Conservation (phyloP, 495 filamentous ascomycete species). For the Hypoxylon fragiforme region DNA sequence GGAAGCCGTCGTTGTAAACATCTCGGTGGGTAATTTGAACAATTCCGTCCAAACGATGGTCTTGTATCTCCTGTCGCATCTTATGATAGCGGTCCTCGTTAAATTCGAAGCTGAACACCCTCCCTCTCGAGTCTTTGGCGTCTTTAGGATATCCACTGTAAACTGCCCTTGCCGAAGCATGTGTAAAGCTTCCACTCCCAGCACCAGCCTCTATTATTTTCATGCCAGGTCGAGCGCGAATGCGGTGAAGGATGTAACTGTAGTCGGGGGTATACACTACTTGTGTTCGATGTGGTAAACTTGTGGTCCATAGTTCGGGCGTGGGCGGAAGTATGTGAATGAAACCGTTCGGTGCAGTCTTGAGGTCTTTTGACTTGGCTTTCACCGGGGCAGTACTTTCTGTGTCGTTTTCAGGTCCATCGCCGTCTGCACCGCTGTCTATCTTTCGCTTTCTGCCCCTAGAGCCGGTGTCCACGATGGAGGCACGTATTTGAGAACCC, state of each 20-base stretch:
- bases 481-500: slow-evolving; percentile 89
- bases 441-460: slow-evolving; percentile 63
- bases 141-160: slow-evolving; percentile 74
- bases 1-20: slow-evolving; percentile 86
- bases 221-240: slow-evolving; percentile 78
- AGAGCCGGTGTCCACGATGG: slow-evolving; percentile 86
- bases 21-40: slow-evolving; percentile 88
- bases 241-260: slow-evolving; percentile 88
- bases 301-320: slow-evolving; percentile 88
- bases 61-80: slow-evolving; percentile 70
- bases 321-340: slow-evolving; percentile 89
- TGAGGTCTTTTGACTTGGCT: slow-evolving; percentile 38
- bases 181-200: slow-evolving; percentile 93
- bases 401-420: slow-evolving; percentile 33
- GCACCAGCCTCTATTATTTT: slow-evolving; percentile 90
- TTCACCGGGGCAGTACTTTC: slow-evolving; percentile 28
- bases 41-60: slow-evolving; percentile 71
- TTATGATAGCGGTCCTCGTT: slow-evolving; percentile 76
- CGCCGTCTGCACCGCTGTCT: slow-evolving; percentile 43
- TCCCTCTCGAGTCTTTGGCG: slow-evolving; percentile 56
- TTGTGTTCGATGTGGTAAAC: slow-evolving; percentile 90
- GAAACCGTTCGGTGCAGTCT: slow-evolving; percentile 77
- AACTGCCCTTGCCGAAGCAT: slow-evolving; percentile 83
- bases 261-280: slow-evolving; percentile 98
- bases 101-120: slow-evolving; percentile 93